These are phyloP conservation scores for Quercus cerris DNA, from an alignment of 306 rosid species.

Conservation along the genomic window DNA sequence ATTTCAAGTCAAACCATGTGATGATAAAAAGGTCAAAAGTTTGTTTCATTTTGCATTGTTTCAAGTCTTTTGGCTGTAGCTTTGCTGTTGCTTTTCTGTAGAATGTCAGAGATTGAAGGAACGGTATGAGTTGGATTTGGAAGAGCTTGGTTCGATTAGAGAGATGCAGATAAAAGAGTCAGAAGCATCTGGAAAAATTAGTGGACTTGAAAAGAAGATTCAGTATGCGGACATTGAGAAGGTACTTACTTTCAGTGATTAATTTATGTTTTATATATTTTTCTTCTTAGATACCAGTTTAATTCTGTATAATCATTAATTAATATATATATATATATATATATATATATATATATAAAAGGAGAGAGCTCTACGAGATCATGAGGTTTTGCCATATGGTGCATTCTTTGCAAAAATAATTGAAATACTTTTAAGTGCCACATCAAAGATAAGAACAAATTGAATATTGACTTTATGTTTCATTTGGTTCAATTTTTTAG, in stretches of 20 bases:
- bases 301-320: too few species aligned
- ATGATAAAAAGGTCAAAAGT: not conserved
- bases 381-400: too few species aligned
- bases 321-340: too few species aligned
- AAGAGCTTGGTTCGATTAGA: constrained; percentile 83
- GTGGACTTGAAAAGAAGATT: constrained; percentile 92
- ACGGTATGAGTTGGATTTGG: constrained; percentile 75
- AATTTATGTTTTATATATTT: not conserved
- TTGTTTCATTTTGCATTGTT: not conserved
- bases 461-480: too few species aligned
- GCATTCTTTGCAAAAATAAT: too few species aligned
- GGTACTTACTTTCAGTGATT: constrained; percentile 44
- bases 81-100: constrained; percentile 32
- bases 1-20: not conserved
- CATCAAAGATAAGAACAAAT: too few species aligned
- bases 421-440: too few species aligned
- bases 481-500: too few species aligned
- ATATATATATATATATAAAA: too few species aligned
- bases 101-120: constrained; percentile 77
- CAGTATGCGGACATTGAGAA: constrained; percentile 94
- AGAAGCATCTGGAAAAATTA: constrained; percentile 82
- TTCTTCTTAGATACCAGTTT: not conserved
- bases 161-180: constrained; percentile 98
- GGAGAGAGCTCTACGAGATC: too few species aligned
- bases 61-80: constrained; percentile 16